Base-by-base conservation (phyloP, 495 filamentous ascomycete genomes). In the Pyrenula aspistea region DNA sequence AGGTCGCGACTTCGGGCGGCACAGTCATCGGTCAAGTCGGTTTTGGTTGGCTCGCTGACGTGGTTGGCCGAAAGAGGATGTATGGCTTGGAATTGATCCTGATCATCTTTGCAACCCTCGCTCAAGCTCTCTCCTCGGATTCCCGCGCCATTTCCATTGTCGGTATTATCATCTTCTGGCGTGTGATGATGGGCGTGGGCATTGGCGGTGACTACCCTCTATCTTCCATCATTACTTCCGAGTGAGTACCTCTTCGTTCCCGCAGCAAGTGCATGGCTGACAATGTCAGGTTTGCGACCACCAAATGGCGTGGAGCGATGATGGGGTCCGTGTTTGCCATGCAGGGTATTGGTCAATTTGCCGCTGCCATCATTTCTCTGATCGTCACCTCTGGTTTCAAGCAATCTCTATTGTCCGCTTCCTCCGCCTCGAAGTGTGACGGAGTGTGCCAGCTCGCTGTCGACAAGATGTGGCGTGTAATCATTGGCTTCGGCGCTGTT, bases 161-260 rank as follows among this genome's bases (percentile, higher is more conserved):
- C 53, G 90, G 89, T 55, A 59, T 91, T 55, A 77, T 94, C 50
- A 81, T 91, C 66, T 95, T 95, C 77, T 95, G 90, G 90, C 84
- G 90, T 68, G 81, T 94, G 0, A 64, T 95, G 8, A 90, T 92
- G 83, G 85, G 86, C 36, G 74, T 89, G 24, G 88, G 89, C 49
- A 91, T 92, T 53, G 89, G 88, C 59, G 88, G 88, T 59, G 91
- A 94, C 67, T 93, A 92, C 63, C 91, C 90, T 0, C 76, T 95
- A 15, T 88, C 83, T 20, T 85, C 85, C 15, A 85, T 94, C 64
- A 95, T 93, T 61, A 90, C 86, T 4, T 87, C 87, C 11, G 86
- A 91, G 74, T 86, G 70, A 65, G 80, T 76, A 12, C 48, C 56
- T 12, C 59, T 56, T 22, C 55, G 59, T 55, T 60, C 53, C 56